These are phyloP conservation scores for Populus hybrid DNA, from an alignment of 441 rosid species.

Conservation along the genomic window DNA sequence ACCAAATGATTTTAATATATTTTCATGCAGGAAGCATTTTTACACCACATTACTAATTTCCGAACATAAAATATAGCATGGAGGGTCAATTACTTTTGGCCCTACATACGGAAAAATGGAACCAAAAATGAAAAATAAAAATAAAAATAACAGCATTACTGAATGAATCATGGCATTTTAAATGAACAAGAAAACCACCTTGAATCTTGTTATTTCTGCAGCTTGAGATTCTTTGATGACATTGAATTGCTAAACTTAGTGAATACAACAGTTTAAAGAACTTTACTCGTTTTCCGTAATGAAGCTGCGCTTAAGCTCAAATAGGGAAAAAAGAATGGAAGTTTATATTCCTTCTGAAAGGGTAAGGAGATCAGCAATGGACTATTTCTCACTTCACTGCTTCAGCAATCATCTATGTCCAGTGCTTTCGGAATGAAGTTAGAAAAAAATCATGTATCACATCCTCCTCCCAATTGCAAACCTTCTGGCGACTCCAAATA, in stretches of 20 bases:
- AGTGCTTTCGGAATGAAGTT: slow-evolving; percentile 1
- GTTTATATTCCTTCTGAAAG: neutral
- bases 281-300: slow-evolving; percentile 12
- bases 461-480: slow-evolving; percentile 74
- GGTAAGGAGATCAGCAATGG: slow-evolving; percentile 12
- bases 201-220: slow-evolving; percentile 20
- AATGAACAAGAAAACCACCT: slow-evolving; percentile 9
- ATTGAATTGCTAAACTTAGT: slow-evolving; percentile 8
- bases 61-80: neutral
- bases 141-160: neutral
- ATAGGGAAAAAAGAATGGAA: slow-evolving; percentile 7
- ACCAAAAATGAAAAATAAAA: neutral
- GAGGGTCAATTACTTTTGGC: neutral
- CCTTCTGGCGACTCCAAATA: slow-evolving; percentile 78
- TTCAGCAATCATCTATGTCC: neutral
- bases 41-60: neutral
- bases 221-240: slow-evolving; percentile 17
- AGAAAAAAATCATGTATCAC: slow-evolving; percentile 24
- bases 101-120: neutral
- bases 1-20: too few species aligned
- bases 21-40: too few species aligned
- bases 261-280: slow-evolving; percentile 13
- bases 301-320: slow-evolving; percentile 14
- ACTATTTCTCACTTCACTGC: slow-evolving; percentile 14
- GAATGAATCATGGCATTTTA: neutral